These are phyloP conservation scores for Calonectria pauciramosa DNA, from an alignment of 2,329 filamentous ascomycete genomes.

Conservation along the genomic window DNA sequence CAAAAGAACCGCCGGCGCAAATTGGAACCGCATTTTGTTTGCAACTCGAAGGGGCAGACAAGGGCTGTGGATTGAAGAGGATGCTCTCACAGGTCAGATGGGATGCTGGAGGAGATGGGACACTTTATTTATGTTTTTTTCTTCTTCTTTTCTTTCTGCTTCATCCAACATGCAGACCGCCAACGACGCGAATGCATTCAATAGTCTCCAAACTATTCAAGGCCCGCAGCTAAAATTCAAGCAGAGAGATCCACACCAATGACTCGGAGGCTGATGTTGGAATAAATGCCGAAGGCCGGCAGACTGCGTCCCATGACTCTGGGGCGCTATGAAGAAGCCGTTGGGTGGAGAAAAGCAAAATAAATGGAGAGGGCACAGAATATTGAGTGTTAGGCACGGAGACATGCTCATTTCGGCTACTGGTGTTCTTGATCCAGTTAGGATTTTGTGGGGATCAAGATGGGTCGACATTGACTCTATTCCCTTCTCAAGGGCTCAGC, in stretches of 20 bases:
- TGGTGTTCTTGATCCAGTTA: neutral
- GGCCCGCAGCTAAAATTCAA: neutral
- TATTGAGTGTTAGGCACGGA: neutral
- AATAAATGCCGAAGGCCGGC: neutral
- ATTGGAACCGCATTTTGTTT: slow-evolving; percentile 1
- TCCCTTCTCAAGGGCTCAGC: neutral
- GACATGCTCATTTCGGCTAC: neutral
- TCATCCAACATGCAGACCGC: neutral
- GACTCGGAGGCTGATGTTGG: neutral
- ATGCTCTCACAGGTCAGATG: neutral
- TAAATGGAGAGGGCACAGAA: neutral
- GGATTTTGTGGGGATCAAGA: neutral
- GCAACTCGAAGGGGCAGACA: neutral
- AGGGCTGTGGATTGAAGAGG: neutral
- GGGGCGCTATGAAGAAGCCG: neutral
- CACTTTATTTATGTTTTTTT: neutral
- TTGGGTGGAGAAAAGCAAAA: neutral
- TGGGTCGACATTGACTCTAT: neutral
- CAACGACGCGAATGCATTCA: neutral
- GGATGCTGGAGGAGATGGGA: no score
- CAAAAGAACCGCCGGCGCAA: neutral
- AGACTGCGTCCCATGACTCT: neutral
- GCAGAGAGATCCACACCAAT: neutral
- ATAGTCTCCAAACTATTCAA: neutral
- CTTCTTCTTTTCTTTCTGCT: neutral